phyloP scores from a whole-genome alignment of 345 rosid genomes.

The Syzygium aromaticum region DNA sequence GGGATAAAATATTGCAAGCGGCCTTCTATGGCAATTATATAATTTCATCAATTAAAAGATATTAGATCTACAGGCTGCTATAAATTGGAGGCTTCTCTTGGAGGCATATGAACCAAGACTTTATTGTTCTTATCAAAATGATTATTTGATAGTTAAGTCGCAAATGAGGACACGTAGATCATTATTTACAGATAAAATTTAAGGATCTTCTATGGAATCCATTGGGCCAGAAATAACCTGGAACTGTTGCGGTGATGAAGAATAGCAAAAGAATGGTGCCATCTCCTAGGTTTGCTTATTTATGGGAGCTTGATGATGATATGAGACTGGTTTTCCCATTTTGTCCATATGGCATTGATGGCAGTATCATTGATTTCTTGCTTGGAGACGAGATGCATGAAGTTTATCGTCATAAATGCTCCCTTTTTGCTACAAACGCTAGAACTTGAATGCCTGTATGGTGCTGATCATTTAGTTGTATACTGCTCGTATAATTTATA shows the following conservation, averaged over 20 bases:
- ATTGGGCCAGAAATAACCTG: not conserved
- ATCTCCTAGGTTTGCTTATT: not conserved
- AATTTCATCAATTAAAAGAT: not conserved
- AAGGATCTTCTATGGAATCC: not conserved
- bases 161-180: not conserved
- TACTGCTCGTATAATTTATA: not conserved
- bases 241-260: not conserved
- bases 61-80: not conserved
- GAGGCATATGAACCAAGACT: not conserved
- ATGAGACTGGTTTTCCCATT: not conserved
- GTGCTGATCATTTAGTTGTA: not conserved
- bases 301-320: not conserved
- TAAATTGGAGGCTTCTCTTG: not conserved
- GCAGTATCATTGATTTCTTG: not conserved
- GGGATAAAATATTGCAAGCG: not conserved
- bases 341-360: not conserved
- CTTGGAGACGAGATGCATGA: not conserved
- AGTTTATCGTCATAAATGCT: not conserved
- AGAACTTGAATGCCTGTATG: not conserved
- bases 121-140: not conserved
- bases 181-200: not conserved
- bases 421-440: not conserved
- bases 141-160: not conserved
- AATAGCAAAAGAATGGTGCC: not conserved
- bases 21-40: not conserved